Evolutionary conservation across 805 yeast genomes (phyloP), one percentile per base, ranked within the genome.

Genomic region (Starmerella apicola): DNA sequence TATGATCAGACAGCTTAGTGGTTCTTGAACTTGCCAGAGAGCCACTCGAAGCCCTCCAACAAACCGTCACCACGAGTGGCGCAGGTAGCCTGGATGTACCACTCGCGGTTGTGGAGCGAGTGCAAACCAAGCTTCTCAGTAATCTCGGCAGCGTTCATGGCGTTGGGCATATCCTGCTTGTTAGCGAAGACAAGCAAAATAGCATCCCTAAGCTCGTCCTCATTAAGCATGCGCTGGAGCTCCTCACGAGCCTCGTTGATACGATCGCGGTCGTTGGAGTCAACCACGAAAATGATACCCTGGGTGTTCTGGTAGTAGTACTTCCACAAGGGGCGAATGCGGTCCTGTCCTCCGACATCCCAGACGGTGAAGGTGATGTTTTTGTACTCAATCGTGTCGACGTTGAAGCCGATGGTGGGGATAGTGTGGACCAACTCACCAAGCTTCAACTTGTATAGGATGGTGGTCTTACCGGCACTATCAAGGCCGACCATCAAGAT

Each of bases 331-430:
- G 97, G 95, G 71, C 97, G 82, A 61, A 88, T 88, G 70, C 86
- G 86, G 67, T 85, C 95, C 72, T 88, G 97, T 76, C 97, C 97
- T 81, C 97, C 97, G 56, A 86, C 95, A 76, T 88, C 97, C 97
- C 96, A 85, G 51, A 85, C 95, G 45, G 95, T 84, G 70, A 85
- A 85, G 32, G 94, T 80, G 65, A 85, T 83, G 78, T 85, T 85
- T 71, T 85, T 85, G 74, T 85, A 84, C 71, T 85, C 95, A 58
- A 85, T 95, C 47, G 95, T 85, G 69, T 85, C 96, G 55, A 85
- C 96, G 65, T 85, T 85, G 78, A 85, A 85, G 59, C 96, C 95
- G 65, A 85, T 84, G 52, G 95, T 85, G 66, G 95, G 95, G 60
- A 84, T 85, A 37, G 95, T 85, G 57, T 94, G 84, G 59, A 85